These are phyloP conservation scores for Trametes cinnabarina DNA, from an alignment of 768 basidiomycete species.

Conservation along the genomic window DNA sequence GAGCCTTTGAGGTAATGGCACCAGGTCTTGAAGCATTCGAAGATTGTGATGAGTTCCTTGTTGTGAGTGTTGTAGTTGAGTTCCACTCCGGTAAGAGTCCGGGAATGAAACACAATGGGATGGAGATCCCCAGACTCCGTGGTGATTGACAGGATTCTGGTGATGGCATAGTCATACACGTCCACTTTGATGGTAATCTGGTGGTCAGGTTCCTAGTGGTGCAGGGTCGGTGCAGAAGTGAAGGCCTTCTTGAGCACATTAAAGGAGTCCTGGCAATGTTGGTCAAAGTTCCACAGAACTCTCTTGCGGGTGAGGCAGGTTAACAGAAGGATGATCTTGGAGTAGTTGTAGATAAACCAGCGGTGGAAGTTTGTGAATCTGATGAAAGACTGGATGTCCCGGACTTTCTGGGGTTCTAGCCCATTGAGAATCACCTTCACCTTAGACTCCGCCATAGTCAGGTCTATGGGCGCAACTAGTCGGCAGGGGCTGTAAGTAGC, in stretches of 20 bases:
- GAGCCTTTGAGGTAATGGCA: conserved; percentile 25
- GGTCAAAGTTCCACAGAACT: conserved; percentile 22
- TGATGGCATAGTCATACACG: conserved; percentile 24
- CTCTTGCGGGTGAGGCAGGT: conserved; percentile 30
- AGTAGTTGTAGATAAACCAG: conserved; percentile 34
- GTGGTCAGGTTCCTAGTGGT: conserved; percentile 17
- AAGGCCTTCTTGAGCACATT: conserved; percentile 28
- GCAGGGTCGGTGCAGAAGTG: conserved; percentile 20
- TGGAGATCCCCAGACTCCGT: conserved; percentile 23
- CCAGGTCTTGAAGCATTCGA: conserved; percentile 32
- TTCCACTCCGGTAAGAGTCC: conserved; percentile 32
- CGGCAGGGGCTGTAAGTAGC: no score
- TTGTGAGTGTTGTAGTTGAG: conserved; percentile 50
- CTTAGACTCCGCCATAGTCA: conserved; percentile 42
- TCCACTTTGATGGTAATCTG: conserved; percentile 23
- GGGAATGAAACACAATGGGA: conserved; percentile 34
- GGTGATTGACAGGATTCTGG: conserved; percentile 21
- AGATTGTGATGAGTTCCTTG: conserved; percentile 48
- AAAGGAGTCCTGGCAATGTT: conserved; percentile 25
- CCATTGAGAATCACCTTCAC: conserved; percentile 33
- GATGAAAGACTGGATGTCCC: conserved; percentile 33
- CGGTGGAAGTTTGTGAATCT: conserved; percentile 36
- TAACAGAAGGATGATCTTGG: conserved; percentile 33
- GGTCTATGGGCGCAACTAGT: no score
- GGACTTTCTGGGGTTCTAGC: conserved; percentile 27